Conservation (phyloP, 2,329 filamentous ascomycete genomes). For the Pyricularia sp. region DNA sequence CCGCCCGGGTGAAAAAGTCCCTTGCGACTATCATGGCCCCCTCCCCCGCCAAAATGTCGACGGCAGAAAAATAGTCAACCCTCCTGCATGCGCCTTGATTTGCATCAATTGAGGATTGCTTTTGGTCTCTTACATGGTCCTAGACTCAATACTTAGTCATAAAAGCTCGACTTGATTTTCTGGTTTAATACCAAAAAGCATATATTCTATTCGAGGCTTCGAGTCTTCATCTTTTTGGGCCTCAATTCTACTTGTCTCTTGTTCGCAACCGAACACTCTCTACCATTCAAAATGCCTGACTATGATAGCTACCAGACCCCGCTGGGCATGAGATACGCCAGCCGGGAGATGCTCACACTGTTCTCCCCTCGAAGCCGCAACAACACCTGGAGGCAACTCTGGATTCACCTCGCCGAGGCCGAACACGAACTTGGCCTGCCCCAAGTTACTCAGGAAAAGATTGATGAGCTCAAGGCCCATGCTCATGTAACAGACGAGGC, state of each 20-base stretch:
- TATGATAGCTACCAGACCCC: slow-evolving; percentile 57
- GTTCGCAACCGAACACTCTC: background rate
- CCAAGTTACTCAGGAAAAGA: slow-evolving; percentile 2
- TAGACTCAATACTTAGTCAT: background rate
- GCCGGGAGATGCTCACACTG: slow-evolving; percentile 64
- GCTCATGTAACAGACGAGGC: slow-evolving; percentile 1
- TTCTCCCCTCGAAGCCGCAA: slow-evolving; percentile 70
- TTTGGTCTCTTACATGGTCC: background rate
- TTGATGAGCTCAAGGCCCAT: slow-evolving; percentile 1
- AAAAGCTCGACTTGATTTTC: background rate
- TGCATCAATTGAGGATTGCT: background rate
- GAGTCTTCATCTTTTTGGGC: background rate
- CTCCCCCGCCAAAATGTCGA: background rate
- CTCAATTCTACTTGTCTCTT: background rate
- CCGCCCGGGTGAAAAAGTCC: no score
- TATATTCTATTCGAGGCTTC: background rate
- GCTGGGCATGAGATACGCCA: slow-evolving; percentile 64
- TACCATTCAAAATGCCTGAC: background rate
- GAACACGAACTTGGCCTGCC: slow-evolving; percentile 64
- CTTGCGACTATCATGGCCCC: no score
- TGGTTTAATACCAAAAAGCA: background rate
- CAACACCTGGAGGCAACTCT: slow-evolving; percentile 75
- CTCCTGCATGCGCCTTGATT: background rate
- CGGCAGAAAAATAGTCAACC: background rate
- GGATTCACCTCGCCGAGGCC: slow-evolving; percentile 74